Conservation (phyloP, 73 alveolate genomes). For the Tetrahymena malaccensis region DNA sequence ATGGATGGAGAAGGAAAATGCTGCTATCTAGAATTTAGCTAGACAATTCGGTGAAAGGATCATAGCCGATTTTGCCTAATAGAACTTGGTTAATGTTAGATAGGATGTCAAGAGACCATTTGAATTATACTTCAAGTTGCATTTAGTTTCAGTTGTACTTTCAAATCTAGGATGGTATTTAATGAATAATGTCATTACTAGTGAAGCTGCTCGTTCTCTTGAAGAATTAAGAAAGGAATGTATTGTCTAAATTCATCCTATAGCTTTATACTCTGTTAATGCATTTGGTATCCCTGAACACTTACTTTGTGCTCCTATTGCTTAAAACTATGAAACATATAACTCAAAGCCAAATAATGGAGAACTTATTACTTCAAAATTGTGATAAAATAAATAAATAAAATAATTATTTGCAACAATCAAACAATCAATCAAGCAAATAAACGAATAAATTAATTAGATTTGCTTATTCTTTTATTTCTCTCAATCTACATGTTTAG, state of each 20-base stretch:
- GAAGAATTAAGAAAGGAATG: background rate
- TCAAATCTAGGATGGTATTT: slow-evolving; percentile 22
- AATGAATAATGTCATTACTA: background rate
- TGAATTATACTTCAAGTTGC: slow-evolving; percentile 7
- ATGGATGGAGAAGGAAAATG: slow-evolving; percentile 39
- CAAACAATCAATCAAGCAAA: too few relatives aligned
- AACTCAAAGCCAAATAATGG: slow-evolving; percentile 26
- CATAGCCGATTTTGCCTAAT: slow-evolving; percentile 8
- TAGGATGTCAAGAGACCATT: background rate
- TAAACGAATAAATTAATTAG: too few relatives aligned
- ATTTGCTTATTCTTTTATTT: background rate
- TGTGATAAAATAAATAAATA: background rate
- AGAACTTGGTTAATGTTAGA: background rate
- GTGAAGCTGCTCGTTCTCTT: slow-evolving; percentile 17
- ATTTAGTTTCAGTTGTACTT: slow-evolving; percentile 3
- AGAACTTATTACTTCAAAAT: background rate
- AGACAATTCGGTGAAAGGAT: slow-evolving; percentile 42
- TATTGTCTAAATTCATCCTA: slow-evolving; percentile 9
- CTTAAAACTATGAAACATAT: slow-evolving; percentile 32
- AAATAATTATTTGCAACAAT: too few relatives aligned
- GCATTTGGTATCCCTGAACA: slow-evolving; percentile 34
- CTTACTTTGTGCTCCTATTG: slow-evolving; percentile 44
- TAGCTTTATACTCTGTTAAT: slow-evolving; percentile 10
- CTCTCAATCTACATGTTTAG: too few relatives aligned
- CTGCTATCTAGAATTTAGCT: slow-evolving; percentile 27